Evolutionary conservation across 306 rosid species (phyloP), one percentile per base, ranked within the genome.

Genomic region (Cicer cuneatum): DNA sequence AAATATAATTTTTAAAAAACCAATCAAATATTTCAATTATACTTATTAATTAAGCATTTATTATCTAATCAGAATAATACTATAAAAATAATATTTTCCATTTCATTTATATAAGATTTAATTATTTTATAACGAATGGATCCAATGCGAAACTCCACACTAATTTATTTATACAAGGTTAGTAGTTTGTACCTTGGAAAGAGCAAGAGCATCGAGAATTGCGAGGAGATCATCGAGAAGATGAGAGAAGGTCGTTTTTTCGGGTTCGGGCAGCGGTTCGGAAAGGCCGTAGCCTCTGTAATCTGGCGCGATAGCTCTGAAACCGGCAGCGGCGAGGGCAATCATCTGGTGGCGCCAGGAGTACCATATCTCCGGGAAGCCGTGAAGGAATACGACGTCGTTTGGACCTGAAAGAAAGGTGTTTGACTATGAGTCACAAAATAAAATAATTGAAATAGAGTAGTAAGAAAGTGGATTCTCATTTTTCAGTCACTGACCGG

Each of bases 291-390:
- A 90, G 1, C 97, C 92, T 68, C 92, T 86, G 84, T 70, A 84
- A 82, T 93, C 92, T 16, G 87, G 82, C 1, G 90, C 92, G 21
- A 89, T 84, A 5, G 96, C 93, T 69, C 93, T 83, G 86, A 86
- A 89, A 2, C 97, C 92, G 0, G 87, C 89, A 11, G 43, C 42
- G 29, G 96, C 89, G 0, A 85, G 57, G 2, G 89, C 93, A 1
- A 89, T 57, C 96, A 93, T 87, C 83, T 93, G 98, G 86, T 90
- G 89, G 12, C 93, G 88, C 98, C 98, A 93, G 0, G 96, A 78
- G 90, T 90, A 90, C 98, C 98, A 93, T 75, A 89, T 93, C 86
- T 93, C 97, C 0, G 92, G 97, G 71, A 93, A 93, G 0, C 97
- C 96, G 59, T 90, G 96, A 5, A 93, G 79, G 62, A 90, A 90